A percentile compares a stretch with the other conserved stretches of the same genome.
phyloP scores from a whole-genome alignment of 2,329 filamentous ascomycete genomes.

The Coleophoma eucalyptorum region DNA sequence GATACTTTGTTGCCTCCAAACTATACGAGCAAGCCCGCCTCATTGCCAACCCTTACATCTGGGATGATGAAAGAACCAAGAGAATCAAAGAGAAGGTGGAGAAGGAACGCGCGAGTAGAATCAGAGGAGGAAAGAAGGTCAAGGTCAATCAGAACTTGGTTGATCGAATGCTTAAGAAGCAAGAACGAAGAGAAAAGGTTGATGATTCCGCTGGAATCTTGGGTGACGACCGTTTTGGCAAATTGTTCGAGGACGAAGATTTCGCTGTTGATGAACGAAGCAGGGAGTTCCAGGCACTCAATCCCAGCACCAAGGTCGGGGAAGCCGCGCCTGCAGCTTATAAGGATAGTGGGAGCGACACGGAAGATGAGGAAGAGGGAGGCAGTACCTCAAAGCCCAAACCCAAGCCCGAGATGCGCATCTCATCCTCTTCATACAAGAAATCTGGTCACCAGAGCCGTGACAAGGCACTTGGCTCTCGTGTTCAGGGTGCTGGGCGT shows the following conservation, averaged over 20 bases:
- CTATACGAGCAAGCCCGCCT: conserved; percentile 92
- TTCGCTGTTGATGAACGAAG: conserved; percentile 89
- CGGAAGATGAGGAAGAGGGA: conserved; percentile 40
- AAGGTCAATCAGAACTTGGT: conserved; percentile 88
- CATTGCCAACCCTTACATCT: conserved; percentile 90
- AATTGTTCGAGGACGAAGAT: conserved; percentile 88
- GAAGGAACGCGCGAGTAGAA: conserved; percentile 92
- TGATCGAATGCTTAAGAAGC: conserved; percentile 67
- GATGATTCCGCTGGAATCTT: conserved; percentile 65
- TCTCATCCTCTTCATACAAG: conserved; percentile 65
- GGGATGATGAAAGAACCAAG: conserved; percentile 88
- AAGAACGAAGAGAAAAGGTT: conserved; percentile 54
- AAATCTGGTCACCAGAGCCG: conserved; percentile 47
- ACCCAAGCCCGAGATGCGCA: conserved; percentile 49
- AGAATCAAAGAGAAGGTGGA: conserved; percentile 92
- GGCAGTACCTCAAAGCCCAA: conserved; percentile 24
- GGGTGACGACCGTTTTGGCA: conserved; percentile 80
- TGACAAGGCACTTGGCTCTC: conserved; percentile 54
- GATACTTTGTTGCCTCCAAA: conserved; percentile 94
- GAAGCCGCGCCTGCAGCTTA: conserved; percentile 30
- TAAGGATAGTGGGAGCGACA: conserved; percentile 27
- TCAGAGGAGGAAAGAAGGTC: conserved; percentile 92
- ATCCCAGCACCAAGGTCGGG: conserved; percentile 70
- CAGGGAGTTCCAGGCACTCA: conserved; percentile 81
- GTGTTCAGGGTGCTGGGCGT: conserved; percentile 46